Percentiles rank a stretch among this genome's conserved stretches.
These are phyloP conservation scores for Metschnikowia cerradonensis DNA, from an alignment of 805 yeast species.

Conservation along the genomic window DNA sequence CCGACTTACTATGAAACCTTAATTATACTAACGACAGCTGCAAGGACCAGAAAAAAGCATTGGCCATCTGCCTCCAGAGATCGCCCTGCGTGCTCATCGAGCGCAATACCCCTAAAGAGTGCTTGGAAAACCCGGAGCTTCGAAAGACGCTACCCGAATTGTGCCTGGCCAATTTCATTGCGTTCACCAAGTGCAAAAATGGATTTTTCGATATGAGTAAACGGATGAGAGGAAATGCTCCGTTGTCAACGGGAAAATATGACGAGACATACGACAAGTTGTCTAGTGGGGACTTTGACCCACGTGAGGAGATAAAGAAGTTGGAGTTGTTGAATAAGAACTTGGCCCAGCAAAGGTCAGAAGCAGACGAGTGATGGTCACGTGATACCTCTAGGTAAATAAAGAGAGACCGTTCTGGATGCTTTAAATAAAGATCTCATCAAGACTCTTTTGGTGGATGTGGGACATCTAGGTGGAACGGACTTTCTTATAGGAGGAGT, in stretches of 20 bases:
- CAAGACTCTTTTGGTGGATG: no score
- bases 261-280: constrained; percentile 82
- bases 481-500: no score
- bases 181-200: constrained; percentile 84
- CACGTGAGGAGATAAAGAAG: constrained; percentile 75
- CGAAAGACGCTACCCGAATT: constrained; percentile 77
- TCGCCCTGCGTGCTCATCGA: constrained; percentile 94
- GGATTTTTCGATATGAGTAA: constrained; percentile 91
- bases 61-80: constrained; percentile 91
- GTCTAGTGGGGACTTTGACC: constrained; percentile 75
- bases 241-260: constrained; percentile 86
- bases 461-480: no score
- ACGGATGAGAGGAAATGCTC: constrained; percentile 90
- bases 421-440: no score
- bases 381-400: no score
- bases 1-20: no score
- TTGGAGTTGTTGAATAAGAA: constrained; percentile 57
- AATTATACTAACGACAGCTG: constrained; percentile 51
- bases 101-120: constrained; percentile 83
- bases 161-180: constrained; percentile 77
- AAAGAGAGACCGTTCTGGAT: no score
- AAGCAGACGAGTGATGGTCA: constrained; percentile 20
- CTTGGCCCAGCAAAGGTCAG: constrained; percentile 29
- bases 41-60: constrained; percentile 89
- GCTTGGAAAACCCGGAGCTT: constrained; percentile 77